These are phyloP conservation scores for Immersiella caudata DNA, from an alignment of 495 filamentous ascomycete species.

Conservation along the genomic window DNA sequence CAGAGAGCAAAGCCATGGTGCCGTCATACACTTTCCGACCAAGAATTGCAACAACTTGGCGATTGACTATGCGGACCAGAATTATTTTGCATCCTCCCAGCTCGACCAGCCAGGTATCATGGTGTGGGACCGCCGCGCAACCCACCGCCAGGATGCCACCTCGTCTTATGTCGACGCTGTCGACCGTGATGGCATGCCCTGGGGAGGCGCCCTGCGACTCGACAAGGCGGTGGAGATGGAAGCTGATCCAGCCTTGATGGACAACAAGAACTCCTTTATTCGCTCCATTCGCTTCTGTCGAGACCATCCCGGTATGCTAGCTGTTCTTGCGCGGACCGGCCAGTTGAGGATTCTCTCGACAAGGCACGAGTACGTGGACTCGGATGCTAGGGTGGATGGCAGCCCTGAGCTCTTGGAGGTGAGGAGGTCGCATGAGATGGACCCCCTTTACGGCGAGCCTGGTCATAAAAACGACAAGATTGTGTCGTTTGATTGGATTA, in stretches of 20 bases:
- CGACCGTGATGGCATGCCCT: conserved; percentile 53
- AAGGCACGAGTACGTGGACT: conserved; percentile 60
- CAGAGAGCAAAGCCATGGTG: conserved; percentile 50
- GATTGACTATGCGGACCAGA: conserved; percentile 86
- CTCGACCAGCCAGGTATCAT: conserved; percentile 70
- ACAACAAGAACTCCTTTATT: conserved; percentile 59
- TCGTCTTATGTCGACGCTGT: conserved; percentile 50
- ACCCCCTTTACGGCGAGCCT: conserved; percentile 51
- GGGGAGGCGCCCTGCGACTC: conserved; percentile 67
- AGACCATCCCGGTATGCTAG: conserved; percentile 71
- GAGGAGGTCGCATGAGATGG: conserved; percentile 54
- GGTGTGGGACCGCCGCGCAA: conserved; percentile 85
- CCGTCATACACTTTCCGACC: conserved; percentile 66
- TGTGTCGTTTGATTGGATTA: conserved; percentile 87
- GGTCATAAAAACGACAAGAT: conserved; percentile 62
- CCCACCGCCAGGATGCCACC: conserved; percentile 50
- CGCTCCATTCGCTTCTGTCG: conserved; percentile 81
- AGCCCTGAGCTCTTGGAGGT: conserved; percentile 57
- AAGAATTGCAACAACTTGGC: conserved; percentile 87
- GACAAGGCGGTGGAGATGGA: conserved; percentile 62
- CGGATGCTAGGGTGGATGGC: conserved; percentile 38
- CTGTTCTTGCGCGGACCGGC: conserved; percentile 74
- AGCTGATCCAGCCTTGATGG: conserved; percentile 42
- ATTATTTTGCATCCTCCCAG: conserved; percentile 91
- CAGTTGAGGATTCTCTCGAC: conserved; percentile 75